Conservation (phyloP, 352 stramenopile genomes). For the Globisporangium spiculum region DNA sequence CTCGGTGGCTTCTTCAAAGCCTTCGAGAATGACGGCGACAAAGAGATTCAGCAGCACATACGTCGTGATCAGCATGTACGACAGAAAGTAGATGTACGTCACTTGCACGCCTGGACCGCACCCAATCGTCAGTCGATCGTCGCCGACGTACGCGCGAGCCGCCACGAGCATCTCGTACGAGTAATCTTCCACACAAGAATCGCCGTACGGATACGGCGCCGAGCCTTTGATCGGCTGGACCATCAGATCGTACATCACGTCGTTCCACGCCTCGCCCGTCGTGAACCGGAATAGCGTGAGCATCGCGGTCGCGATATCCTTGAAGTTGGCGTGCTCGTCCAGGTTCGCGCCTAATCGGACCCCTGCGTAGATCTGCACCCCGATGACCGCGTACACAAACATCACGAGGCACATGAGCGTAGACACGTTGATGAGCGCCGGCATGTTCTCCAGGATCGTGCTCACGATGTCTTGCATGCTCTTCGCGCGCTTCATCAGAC, state of each 20-base stretch:
- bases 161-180: conserved; percentile 28
- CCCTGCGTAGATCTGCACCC: conserved; percentile 68
- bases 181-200: conserved; percentile 38
- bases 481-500: conserved; percentile 46
- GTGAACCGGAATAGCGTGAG: conserved; percentile 63
- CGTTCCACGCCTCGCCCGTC: conserved; percentile 76
- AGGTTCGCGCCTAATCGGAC: conserved; percentile 53
- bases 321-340: conserved; percentile 65
- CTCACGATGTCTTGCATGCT: conserved; percentile 63
- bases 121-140: conserved; percentile 36
- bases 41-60: conserved; percentile 83
- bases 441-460: conserved; percentile 69
- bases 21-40: conserved; percentile 78
- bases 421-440: conserved; percentile 73
- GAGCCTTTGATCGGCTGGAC: conserved; percentile 26
- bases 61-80: conserved; percentile 56
- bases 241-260: conserved; percentile 78
- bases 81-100: conserved; percentile 67
- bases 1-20: conserved; percentile 60
- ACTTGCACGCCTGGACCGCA: conserved; percentile 32
- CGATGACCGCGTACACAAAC: conserved; percentile 79
- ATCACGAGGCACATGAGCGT: conserved; percentile 67
- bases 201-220: conserved; percentile 27
- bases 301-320: conserved; percentile 45
- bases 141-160: conserved; percentile 21